Evolutionary conservation across 768 basidiomycete species (phyloP).

Genomic region (Fistulinella prunicolor): DNA sequence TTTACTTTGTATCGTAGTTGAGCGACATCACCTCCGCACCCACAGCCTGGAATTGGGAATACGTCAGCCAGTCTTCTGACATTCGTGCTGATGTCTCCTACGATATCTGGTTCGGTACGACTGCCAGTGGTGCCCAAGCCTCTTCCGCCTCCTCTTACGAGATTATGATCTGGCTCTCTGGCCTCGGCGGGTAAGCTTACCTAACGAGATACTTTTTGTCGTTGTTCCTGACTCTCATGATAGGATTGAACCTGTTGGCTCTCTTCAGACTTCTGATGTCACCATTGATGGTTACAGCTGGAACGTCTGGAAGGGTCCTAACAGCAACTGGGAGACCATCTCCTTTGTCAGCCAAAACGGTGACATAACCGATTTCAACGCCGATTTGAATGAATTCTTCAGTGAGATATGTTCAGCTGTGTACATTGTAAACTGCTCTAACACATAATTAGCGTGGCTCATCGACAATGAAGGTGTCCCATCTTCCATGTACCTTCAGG

Average conservation of each 20-base stretch:
- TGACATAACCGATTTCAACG: conserved; percentile 49
- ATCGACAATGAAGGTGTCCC: conserved; percentile 46
- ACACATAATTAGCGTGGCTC: conserved; percentile 40
- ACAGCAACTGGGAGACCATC: conserved; percentile 52
- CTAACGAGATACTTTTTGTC: not conserved
- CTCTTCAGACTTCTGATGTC: conserved; percentile 41
- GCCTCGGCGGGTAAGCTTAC: conserved; percentile 45
- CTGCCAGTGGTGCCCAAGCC: conserved; percentile 44
- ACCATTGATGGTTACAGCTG: conserved; percentile 49
- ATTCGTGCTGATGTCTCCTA: conserved; percentile 58
- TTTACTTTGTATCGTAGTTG: conserved; percentile 31
- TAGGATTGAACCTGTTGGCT: conserved; percentile 57
- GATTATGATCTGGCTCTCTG: conserved; percentile 64
- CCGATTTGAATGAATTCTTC: conserved; percentile 54
- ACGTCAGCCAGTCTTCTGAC: conserved; percentile 40
- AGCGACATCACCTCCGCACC: conserved; percentile 42
- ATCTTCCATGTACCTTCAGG: conserved; percentile 47
- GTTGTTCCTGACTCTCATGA: not conserved
- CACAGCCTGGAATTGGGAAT: conserved; percentile 51
- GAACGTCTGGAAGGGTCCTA: conserved; percentile 55
- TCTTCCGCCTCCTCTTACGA: conserved; percentile 48
- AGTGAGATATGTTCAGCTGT: conserved; percentile 31
- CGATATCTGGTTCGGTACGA: conserved; percentile 52
- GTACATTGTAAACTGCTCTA: not conserved
- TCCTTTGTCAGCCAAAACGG: conserved; percentile 51